These are phyloP conservation scores for Vitis rotundifolia DNA, from an alignment of 164 flowering plant species.

Conservation along the genomic window DNA sequence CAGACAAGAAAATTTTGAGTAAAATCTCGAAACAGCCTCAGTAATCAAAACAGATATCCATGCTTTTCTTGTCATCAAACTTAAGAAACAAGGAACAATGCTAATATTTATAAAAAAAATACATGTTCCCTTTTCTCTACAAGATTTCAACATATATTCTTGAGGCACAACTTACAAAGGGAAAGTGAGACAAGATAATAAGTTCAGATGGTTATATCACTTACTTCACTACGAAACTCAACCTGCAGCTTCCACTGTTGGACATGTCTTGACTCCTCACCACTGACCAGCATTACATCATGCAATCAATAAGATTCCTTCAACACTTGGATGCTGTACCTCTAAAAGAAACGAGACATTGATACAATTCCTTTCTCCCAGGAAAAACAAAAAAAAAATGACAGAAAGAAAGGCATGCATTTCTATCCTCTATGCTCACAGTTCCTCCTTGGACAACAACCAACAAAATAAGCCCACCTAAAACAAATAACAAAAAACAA, in stretches of 20 bases:
- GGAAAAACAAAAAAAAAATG: too few species aligned
- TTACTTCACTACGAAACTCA: constrained; percentile 17
- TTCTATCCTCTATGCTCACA: background rate
- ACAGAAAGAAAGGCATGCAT: background rate
- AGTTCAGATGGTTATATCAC: constrained; percentile 1
- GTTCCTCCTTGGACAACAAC: too few species aligned
- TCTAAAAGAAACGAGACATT: background rate
- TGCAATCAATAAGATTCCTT: constrained; percentile 11
- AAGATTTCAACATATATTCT: too few species aligned
- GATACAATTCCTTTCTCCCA: background rate
- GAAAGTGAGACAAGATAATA: background rate
- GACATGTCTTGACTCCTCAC: constrained; percentile 7
- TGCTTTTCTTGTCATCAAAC: too few species aligned
- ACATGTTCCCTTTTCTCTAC: too few species aligned
- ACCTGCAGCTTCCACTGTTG: constrained; percentile 15
- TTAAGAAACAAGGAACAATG: too few species aligned
- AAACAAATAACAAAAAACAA: too few species aligned
- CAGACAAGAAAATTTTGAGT: too few species aligned
- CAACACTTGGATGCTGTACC: background rate
- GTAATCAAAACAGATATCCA: background rate
- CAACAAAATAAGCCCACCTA: too few species aligned
- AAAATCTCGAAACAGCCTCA: too few species aligned
- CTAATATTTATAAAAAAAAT: too few species aligned
- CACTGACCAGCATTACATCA: constrained; percentile 12
- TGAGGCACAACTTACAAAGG: background rate